phyloP scores from a whole-genome alignment of 148 eudicot species.

The Agrostemma githago region DNA sequence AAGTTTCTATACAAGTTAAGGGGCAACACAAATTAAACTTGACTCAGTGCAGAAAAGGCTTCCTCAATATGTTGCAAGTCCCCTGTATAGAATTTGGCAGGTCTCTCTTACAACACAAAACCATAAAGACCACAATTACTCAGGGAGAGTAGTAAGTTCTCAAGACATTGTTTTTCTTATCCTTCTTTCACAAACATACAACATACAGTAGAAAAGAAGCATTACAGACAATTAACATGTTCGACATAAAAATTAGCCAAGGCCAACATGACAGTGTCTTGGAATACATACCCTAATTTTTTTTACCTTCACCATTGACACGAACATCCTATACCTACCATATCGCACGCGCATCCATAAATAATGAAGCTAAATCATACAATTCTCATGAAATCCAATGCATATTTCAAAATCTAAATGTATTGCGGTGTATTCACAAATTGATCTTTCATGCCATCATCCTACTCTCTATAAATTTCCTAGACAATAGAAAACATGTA shows the following conservation, averaged over 20 bases:
- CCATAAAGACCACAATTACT: no score
- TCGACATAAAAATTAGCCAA: background rate
- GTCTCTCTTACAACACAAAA: no score
- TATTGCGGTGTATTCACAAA: no score
- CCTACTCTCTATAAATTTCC: no score
- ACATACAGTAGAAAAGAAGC: background rate
- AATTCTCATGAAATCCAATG: no score
- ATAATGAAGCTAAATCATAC: no score
- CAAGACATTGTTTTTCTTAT: background rate
- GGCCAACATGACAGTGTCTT: background rate
- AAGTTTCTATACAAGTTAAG: background rate
- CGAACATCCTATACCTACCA: background rate
- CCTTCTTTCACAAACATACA: background rate
- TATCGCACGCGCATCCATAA: no score
- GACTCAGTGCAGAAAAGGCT: background rate
- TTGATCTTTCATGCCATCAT: no score
- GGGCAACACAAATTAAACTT: background rate
- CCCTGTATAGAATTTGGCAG: background rate
- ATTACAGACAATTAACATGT: background rate
- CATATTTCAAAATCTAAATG: no score
- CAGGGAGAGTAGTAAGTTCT: no score
- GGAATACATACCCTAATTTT: background rate
- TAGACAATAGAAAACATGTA: no score
- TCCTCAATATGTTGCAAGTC: background rate
- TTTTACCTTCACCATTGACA: background rate